These are phyloP conservation scores for Penicillium expansum DNA, from an alignment of 2,329 filamentous ascomycete genomes.

Conservation along the genomic window DNA sequence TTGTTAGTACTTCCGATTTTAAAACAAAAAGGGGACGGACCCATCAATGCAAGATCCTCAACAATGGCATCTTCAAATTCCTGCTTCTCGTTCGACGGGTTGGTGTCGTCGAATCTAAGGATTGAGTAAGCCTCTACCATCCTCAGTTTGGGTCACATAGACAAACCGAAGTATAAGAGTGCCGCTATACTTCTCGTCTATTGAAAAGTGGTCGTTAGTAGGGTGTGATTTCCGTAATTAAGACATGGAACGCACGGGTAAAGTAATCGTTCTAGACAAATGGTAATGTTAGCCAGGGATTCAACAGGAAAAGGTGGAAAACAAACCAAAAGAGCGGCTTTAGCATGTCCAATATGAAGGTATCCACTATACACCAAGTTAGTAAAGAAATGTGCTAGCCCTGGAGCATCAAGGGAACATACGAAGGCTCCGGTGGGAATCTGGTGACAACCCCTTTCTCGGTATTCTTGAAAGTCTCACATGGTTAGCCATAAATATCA, in stretches of 20 bases:
- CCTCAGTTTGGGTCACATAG: not conserved
- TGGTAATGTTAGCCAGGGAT: not conserved
- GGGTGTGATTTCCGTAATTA: not conserved
- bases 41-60: constrained; percentile 86
- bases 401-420: constrained; percentile 33
- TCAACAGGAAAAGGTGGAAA: not conserved
- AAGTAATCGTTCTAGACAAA: constrained; percentile 75
- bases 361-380: constrained; percentile 56
- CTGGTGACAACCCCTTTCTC: constrained; percentile 87
- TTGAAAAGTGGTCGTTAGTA: not conserved
- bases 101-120: constrained; percentile 85
- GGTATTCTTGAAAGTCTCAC: constrained; percentile 57
- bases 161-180: constrained; percentile 61
- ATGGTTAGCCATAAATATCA: not conserved
- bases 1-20: not conserved
- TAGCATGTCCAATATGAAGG: constrained; percentile 92
- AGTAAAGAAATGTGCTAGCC: not conserved
- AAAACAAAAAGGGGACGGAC: not conserved
- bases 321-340: constrained; percentile 70
- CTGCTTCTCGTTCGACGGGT: constrained; percentile 94
- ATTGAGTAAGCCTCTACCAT: not conserved
- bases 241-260: constrained; percentile 49
- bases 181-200: constrained; percentile 79
- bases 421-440: constrained; percentile 92
- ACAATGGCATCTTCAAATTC: constrained; percentile 94